phyloP scores from a whole-genome alignment of 257 asterid species.

The Lycium ferocissimum region DNA sequence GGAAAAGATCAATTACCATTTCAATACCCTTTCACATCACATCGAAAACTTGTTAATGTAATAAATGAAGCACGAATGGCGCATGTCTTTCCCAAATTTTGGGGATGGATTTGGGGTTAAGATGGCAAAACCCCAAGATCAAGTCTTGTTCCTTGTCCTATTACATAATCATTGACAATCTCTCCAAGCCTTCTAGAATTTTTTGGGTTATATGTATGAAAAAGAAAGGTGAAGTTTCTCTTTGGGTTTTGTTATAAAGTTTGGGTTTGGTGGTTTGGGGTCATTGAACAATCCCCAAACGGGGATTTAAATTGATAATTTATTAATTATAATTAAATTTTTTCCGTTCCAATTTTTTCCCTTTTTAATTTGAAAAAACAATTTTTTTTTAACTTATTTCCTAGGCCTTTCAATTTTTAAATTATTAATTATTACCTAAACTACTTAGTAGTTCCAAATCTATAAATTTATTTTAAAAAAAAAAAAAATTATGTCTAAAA shows the following conservation, averaged over 20 bases:
- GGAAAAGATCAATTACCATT: constrained; percentile 51
- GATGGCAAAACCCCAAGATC: constrained; percentile 48
- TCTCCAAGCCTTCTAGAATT: neutral
- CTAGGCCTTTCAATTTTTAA: too few species aligned
- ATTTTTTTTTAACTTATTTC: too few species aligned
- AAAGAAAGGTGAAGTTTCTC: neutral
- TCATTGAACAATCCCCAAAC: too few species aligned
- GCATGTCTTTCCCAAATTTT: constrained; percentile 47
- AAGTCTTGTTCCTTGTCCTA: constrained; percentile 50
- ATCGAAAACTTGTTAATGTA: constrained; percentile 35
- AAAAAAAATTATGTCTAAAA: too few species aligned
- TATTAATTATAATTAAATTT: too few species aligned
- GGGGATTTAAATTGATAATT: too few species aligned
- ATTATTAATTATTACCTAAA: too few species aligned
- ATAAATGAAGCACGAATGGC: constrained; percentile 54
- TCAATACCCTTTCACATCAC: neutral
- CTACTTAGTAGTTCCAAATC: too few species aligned
- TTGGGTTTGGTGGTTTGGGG: neutral
- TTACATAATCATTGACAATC: neutral
- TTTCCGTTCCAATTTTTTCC: too few species aligned
- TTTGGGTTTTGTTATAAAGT: neutral
- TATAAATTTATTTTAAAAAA: too few species aligned
- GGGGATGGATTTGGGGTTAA: constrained; percentile 67
- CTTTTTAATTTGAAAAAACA: too few species aligned
- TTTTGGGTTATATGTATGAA: neutral